Base-by-base conservation (phyloP, 2,329 filamentous ascomycete species). In the Ramularia endophylla region DNA sequence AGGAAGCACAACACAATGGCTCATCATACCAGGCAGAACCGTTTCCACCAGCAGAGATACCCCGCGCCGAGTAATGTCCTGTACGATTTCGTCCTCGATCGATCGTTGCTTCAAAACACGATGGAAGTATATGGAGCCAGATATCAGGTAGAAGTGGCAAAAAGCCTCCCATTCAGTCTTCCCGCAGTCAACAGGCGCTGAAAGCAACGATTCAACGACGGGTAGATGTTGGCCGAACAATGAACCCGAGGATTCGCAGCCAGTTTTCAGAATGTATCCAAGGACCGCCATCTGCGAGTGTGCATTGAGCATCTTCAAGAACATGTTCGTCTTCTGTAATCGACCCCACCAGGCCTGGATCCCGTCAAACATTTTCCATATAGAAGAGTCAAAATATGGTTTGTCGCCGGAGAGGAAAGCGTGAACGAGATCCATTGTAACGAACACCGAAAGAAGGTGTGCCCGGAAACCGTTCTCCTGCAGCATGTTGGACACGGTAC, bases 341-440 rank as follows among this genome's bases (percentile, higher is more conserved):
- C 36, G 28, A 8, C 47, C 47, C 41, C 44, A 50, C 47, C 47
- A 50, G 16, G 47, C 41, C 9, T 46, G 33, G 5, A 31, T 41
- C 11, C 47, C 37, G 18, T 36, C 47, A 19, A 50, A 36, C 31
- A 33, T 36, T 8, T 34, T 18, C 20, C 37, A 48, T 13, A 46
- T 40, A 17, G 27, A 32, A 19, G 43, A 27, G 8, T 41, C 46
- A 16, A 48, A 48, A 29, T 48, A 41, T 7, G 46, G 43, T 17
- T 42, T 43, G 11, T 37, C 27, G 25, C 46, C 46, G 22, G 38
- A 46, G 13, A 48, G 27, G 6, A 43, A 27, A 8, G 44, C 44
- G 27, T 43, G 41, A 9, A 41, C 41, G 9, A 50, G 35, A 16
- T 50, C 47, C 36, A 50, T 36, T 1, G 47, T 50, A 0, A 37